Conservation (phyloP, 2,329 filamentous ascomycete genomes). For the Plenodomus lindquistii region DNA sequence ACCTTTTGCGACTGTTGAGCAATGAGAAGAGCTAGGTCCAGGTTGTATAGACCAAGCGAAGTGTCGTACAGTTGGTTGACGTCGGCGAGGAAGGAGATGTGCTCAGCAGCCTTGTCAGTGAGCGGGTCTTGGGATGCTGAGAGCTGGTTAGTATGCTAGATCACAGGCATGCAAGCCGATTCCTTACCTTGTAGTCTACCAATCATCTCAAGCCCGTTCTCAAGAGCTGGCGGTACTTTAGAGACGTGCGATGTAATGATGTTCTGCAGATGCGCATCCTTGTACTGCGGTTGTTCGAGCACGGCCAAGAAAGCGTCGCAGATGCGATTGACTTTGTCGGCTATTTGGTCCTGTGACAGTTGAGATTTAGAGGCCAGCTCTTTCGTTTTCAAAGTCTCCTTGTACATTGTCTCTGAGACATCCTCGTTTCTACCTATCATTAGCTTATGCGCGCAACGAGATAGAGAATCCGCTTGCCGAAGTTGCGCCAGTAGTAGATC, state of each 20-base stretch:
- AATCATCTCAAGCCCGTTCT: slow-evolving; percentile 80
- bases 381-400: slow-evolving; percentile 69
- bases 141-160: slow-evolving; percentile 2
- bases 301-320: slow-evolving; percentile 80
- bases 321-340: slow-evolving; percentile 79
- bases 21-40: slow-evolving; percentile 85
- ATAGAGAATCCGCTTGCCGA: slow-evolving; percentile 56
- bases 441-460: not conserved
- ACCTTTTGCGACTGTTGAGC: slow-evolving; percentile 91
- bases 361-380: slow-evolving; percentile 22
- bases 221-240: slow-evolving; percentile 87
- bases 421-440: slow-evolving; percentile 70
- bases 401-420: slow-evolving; percentile 91
- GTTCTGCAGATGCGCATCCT: slow-evolving; percentile 76
- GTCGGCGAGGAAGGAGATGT: slow-evolving; percentile 96
- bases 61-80: slow-evolving; percentile 90
- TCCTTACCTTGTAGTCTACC: slow-evolving; percentile 64
- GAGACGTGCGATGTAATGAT: slow-evolving; percentile 93
- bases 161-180: no score
- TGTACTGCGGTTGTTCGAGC: slow-evolving; percentile 58
- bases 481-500: slow-evolving; percentile 90
- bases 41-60: slow-evolving; percentile 85
- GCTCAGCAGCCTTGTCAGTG: slow-evolving; percentile 87
- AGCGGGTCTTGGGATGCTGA: slow-evolving; percentile 53
- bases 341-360: slow-evolving; percentile 22